phyloP scores from a whole-genome alignment of 2,329 filamentous ascomycete genomes.

The Zasmidium cellare region DNA sequence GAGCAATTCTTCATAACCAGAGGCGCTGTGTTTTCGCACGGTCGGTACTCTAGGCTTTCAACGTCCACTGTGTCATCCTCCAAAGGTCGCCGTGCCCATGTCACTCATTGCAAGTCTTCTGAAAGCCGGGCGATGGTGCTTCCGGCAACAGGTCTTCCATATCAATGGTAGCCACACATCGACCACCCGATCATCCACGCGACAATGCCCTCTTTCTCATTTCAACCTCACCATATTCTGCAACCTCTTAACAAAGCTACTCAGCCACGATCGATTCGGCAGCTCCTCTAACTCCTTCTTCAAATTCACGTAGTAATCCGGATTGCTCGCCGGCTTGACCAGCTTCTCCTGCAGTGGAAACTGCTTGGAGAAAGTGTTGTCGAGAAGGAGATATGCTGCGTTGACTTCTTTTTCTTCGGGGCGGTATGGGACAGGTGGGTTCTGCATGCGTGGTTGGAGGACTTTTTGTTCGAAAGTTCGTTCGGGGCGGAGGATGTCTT shows the following conservation, averaged over 20 bases:
- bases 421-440: constrained; percentile 26
- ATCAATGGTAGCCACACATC: background rate
- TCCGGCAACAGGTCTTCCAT: background rate
- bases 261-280: constrained; percentile 50
- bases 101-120: no score
- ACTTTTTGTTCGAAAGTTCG: constrained; percentile 46
- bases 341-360: constrained; percentile 50
- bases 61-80: no score
- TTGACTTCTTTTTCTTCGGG: constrained; percentile 53
- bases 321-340: constrained; percentile 52
- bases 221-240: constrained; percentile 50
- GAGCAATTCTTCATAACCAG: no score
- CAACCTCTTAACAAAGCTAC: constrained; percentile 47
- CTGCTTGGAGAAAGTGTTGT: constrained; percentile 56
- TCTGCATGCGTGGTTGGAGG: constrained; percentile 43
- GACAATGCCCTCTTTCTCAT: constrained; percentile 25
- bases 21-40: no score
- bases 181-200: no score
- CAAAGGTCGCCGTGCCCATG: no score
- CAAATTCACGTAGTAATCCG: constrained; percentile 55
- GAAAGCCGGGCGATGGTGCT: no score
- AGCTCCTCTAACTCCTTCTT: constrained; percentile 55
- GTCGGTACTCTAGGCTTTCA: no score
- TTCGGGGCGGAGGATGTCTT: constrained; percentile 50
- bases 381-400: constrained; percentile 60